phyloP scores from a whole-genome alignment of 495 filamentous ascomycete species.

The Articulospora tetracladia region DNA sequence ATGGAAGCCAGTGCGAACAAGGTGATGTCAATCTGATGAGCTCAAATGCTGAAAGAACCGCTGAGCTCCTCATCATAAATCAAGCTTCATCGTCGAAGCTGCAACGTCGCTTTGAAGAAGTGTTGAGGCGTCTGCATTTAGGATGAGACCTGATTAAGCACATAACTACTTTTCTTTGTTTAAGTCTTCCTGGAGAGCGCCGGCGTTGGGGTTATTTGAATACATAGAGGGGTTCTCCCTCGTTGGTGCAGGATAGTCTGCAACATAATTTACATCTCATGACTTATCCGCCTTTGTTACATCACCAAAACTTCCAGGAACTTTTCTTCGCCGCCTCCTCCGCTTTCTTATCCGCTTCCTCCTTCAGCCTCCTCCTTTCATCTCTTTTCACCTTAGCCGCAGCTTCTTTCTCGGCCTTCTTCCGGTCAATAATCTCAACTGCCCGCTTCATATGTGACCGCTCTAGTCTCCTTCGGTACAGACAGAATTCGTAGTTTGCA shows the following conservation, averaged over 20 bases:
- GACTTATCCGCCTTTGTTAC: background rate
- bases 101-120: too few species aligned
- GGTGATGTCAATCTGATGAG: conserved; percentile 8
- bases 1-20: conserved; percentile 21
- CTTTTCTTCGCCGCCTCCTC: conserved; percentile 33
- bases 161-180: background rate
- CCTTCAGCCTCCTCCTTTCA: conserved; percentile 48
- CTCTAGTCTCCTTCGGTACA: conserved; percentile 64
- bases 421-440: conserved; percentile 73
- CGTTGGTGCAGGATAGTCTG: background rate
- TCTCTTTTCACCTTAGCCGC: conserved; percentile 45
- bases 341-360: conserved; percentile 33
- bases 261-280: background rate
- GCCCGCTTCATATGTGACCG: conserved; percentile 73
- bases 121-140: too few species aligned
- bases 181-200: background rate
- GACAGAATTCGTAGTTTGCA: conserved; percentile 76
- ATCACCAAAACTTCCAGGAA: conserved; percentile 50
- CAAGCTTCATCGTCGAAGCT: background rate
- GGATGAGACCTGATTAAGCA: background rate
- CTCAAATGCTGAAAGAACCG: background rate
- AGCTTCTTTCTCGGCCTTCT: conserved; percentile 62
- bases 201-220: background rate
- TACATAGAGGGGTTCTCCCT: background rate
- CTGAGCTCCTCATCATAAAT: background rate